Evolutionary conservation across 345 rosid genomes (phyloP), one percentile per base, ranked within the genome.

Genomic region (Euphorbia pulcherrima): DNA sequence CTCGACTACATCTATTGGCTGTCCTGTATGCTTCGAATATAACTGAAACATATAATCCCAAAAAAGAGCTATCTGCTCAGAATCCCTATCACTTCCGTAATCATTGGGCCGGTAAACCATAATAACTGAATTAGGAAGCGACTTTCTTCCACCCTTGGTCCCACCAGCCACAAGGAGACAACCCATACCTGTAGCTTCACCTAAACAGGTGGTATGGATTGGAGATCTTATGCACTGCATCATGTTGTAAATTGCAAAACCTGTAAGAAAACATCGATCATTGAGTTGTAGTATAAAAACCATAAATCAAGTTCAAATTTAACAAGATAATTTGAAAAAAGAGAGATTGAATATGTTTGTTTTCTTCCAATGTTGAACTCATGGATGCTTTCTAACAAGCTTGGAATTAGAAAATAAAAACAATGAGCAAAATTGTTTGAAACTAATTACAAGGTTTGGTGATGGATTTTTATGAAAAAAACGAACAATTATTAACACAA

Each of bases 31-130:
- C 75, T 83, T 90, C 1, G 76, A 56, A 59, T 92, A 92, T 73
- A 95, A 75, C 18, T 72, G 86, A 82, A 89, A 89, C 70, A 95
- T 80, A 0, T 88, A 52, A 72, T 92, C 97, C 97, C 99, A 92
- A 54, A 95, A 80, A 47, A 92, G 88, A 74, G 92, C 89, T 58
- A 95, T 95, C 84, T 95, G 93, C 78, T 95, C 86, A 0, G 99
- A 89, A 63, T 92, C 85, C 79, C 92, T 82, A 74, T 94, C 99
- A 74, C 85, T 88, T 35, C 96, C 99, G 82, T 94, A 97, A 8
- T 97, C 97, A 21, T 90, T 86, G 71, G 99, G 99, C 79, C 92
- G 98, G 74, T 92, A 98, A 80, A 95, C 86, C 99, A 95, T 95
- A 62, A 92, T 62, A 0, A 97, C 92, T 1, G 97, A 89, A 74